Conservation (phyloP, 495 filamentous ascomycete genomes). For the Bryoglossum gracile region DNA sequence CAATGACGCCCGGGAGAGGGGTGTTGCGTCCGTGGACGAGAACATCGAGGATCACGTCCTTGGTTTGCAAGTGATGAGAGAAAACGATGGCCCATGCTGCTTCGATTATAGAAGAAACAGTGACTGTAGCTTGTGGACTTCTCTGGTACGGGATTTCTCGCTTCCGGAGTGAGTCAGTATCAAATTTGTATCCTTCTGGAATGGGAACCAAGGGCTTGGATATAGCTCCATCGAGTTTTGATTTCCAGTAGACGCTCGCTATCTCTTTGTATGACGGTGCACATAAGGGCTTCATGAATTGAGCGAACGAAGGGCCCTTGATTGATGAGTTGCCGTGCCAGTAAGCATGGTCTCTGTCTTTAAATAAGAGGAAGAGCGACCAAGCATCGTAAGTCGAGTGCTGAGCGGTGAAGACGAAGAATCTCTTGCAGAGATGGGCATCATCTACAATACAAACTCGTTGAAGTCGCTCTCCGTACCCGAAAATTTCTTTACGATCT, state of each 20-base stretch:
- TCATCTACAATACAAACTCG: not conserved
- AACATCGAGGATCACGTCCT: conserved; percentile 49
- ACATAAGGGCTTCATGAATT: not conserved
- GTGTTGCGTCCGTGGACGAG: conserved; percentile 49
- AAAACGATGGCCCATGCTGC: conserved; percentile 49
- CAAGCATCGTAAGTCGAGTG: conserved; percentile 1
- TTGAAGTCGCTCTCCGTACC: not conserved
- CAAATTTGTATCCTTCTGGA: not conserved
- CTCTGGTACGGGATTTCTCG: conserved; percentile 6
- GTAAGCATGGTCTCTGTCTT: conserved; percentile 1
- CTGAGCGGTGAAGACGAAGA: not conserved
- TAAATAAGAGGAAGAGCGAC: not conserved
- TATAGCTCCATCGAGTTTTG: not conserved
- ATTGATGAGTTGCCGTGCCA: not conserved
- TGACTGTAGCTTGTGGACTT: conserved; percentile 22
- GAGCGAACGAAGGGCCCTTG: not conserved
- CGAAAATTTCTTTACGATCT: not conserved
- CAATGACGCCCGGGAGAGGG: conserved; percentile 39
- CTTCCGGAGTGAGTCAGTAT: not conserved
- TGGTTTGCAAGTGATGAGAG: conserved; percentile 34
- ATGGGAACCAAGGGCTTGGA: not conserved
- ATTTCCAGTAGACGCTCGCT: not conserved
- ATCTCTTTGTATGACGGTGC: not conserved
- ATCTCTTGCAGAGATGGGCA: not conserved
- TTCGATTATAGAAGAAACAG: conserved; percentile 41